Conservation (phyloP, 2,329 filamentous ascomycete genomes). For the Colletotrichum orbiculare region DNA sequence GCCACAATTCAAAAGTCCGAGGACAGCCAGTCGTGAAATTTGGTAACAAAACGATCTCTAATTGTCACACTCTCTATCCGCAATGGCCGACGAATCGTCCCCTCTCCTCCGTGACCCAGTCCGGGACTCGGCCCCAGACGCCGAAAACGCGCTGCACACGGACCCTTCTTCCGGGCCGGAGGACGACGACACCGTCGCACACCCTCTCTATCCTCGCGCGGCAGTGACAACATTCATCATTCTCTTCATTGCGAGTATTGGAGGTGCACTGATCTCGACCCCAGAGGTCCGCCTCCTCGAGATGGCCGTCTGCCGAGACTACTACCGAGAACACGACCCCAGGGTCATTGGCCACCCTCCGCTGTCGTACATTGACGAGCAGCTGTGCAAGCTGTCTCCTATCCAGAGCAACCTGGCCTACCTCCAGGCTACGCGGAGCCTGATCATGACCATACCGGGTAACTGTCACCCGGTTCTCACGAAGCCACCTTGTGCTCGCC, state of each 20-base stretch:
- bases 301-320: conserved; percentile 18
- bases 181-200: no score
- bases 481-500: neutral
- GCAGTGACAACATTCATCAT: neutral
- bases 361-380: conserved; percentile 5
- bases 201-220: neutral
- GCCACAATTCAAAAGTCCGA: no score
- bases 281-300: conserved; percentile 2
- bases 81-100: no score
- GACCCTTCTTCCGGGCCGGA: no score
- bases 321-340: conserved; percentile 11
- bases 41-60: no score
- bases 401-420: conserved; percentile 17
- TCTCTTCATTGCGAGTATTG: neutral
- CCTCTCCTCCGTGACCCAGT: no score
- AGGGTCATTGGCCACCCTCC: conserved; percentile 7
- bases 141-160: no score
- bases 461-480: neutral
- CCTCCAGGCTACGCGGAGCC: conserved; percentile 1
- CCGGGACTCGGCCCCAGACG: no score
- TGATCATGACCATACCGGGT: conserved; percentile 6
- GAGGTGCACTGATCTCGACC: neutral
- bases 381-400: conserved; percentile 2
- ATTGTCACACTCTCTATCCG: no score
- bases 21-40: no score